Evolutionary conservation across 495 filamentous ascomycete species (phyloP).

Genomic region (Pyrenula aspistea): DNA sequence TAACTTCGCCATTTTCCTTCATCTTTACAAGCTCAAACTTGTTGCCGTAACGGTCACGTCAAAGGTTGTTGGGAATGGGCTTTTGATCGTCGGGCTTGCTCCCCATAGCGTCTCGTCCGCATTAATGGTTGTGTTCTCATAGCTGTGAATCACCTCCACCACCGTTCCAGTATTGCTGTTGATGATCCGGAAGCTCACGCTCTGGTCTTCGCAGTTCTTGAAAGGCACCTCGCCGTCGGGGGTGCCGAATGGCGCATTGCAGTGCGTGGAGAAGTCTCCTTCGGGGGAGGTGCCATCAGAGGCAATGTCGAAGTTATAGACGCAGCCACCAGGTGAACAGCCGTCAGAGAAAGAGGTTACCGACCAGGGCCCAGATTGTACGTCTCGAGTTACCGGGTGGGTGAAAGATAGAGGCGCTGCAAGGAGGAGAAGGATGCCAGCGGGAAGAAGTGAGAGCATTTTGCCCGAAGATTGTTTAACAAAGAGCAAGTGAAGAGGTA

Average conservation of each 20-base stretch:
- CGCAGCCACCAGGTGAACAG: background rate
- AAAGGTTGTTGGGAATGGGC: background rate
- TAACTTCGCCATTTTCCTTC: too few relatives aligned
- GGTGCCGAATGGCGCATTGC: background rate
- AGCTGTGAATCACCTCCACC: background rate
- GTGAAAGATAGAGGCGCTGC: background rate
- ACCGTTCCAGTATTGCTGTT: background rate
- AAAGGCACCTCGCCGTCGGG: background rate
- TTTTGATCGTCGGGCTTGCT: background rate
- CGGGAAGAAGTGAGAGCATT: background rate
- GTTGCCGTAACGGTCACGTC: background rate
- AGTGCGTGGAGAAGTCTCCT: background rate
- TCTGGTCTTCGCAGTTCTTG: background rate
- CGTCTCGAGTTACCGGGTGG: background rate
- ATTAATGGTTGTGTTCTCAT: background rate
- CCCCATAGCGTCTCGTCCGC: background rate
- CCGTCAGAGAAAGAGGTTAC: background rate
- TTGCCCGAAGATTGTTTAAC: background rate
- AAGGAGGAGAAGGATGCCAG: background rate
- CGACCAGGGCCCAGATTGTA: background rate
- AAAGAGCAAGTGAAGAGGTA: background rate
- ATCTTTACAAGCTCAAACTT: background rate
- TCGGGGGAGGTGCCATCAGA: background rate
- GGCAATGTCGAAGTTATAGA: background rate
- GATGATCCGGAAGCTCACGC: background rate